phyloP scores from a whole-genome alignment of 306 rosid genomes.

The Datisca glomerata region DNA sequence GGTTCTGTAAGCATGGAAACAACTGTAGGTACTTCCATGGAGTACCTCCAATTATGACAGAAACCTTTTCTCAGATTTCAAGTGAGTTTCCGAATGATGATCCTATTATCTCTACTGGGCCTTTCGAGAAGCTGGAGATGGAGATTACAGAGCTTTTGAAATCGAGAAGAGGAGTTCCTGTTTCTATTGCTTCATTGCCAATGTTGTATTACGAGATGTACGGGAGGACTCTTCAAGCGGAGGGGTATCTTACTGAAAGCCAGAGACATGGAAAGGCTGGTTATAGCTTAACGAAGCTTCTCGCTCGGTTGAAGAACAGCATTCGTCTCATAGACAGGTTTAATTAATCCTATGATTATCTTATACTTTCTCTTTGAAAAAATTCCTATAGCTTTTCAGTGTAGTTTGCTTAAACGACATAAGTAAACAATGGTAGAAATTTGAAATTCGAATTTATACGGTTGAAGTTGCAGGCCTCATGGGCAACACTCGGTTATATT shows the following conservation, averaged over 20 bases:
- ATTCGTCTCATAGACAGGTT: slow-evolving; percentile 36
- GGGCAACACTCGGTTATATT: slow-evolving; percentile 35
- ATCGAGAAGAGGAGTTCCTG: slow-evolving; percentile 25
- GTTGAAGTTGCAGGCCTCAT: slow-evolving; percentile 26
- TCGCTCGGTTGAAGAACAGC: slow-evolving; percentile 29
- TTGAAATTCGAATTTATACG: background rate
- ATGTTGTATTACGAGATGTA: slow-evolving; percentile 26
- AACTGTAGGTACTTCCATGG: slow-evolving; percentile 33
- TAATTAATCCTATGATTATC: background rate
- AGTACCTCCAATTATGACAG: slow-evolving; percentile 14
- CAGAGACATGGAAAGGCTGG: slow-evolving; percentile 40
- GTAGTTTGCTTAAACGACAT: too few species aligned
- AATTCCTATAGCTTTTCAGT: too few species aligned
- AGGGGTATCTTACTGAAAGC: slow-evolving; percentile 38
- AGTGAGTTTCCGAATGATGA: slow-evolving; percentile 23
- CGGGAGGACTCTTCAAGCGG: slow-evolving; percentile 34
- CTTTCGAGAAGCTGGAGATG: slow-evolving; percentile 25
- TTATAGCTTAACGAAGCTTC: slow-evolving; percentile 33
- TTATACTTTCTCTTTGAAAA: too few species aligned
- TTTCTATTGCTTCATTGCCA: slow-evolving; percentile 38
- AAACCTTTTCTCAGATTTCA: slow-evolving; percentile 16
- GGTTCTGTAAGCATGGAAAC: slow-evolving; percentile 36
- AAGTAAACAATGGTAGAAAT: background rate
- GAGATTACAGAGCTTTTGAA: slow-evolving; percentile 36
- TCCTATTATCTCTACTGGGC: slow-evolving; percentile 14